Evolutionary conservation across 352 stramenopile genomes (phyloP), one percentile per base, ranked within the genome.

Genomic region (Globisporangium uncinulatum): DNA sequence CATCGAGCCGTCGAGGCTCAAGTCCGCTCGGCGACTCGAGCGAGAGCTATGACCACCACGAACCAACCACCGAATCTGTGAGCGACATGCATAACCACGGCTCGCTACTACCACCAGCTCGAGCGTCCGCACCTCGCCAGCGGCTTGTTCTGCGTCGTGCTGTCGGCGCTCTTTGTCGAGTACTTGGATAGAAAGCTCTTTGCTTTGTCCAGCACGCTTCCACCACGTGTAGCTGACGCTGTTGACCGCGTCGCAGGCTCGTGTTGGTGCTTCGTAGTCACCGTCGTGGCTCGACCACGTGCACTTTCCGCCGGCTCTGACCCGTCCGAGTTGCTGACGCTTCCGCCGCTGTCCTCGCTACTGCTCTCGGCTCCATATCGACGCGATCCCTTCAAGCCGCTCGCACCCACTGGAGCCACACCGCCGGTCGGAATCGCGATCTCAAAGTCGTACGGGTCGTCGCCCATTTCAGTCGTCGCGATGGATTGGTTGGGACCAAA

Each of bases 101-200:
- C 21, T 51, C 46, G 10, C 6, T 9, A n/a, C 19, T 20, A 10
- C 4, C 11, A 48, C 13, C 11, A 31, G 21, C 43, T 14, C 43
- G 11, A 48, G 14, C 11, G 5, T 3, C 20, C 46, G 24, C n/a
- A 53, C 19, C 21, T 52, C 15, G 41, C 42, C 61, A 31, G 39
- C 8, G 32, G 41, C 31, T 59, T 54, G 13, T 24, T 56, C n/a
- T 45, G 34, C 20, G 66, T 67, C 3, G 57, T 59, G 24, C 24
- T 29, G 6, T 66, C 44, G 1, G 50, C 39, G 19, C 48, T 31
- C 61, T 70, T 79, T 53, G 54, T 66, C 39, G 79, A 84, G 63
- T 90, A 90, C 61, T 84, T 90, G 20, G 79, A 87, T 39, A 90
- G 60, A 54, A 87, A 87, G 32, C 56, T 86, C 67, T 86, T 87